Percentiles rank a stretch among this genome's conserved stretches.
Conservation (phyloP, 2,329 filamentous ascomycete species). For the Sphaerulina populicola region DNA sequence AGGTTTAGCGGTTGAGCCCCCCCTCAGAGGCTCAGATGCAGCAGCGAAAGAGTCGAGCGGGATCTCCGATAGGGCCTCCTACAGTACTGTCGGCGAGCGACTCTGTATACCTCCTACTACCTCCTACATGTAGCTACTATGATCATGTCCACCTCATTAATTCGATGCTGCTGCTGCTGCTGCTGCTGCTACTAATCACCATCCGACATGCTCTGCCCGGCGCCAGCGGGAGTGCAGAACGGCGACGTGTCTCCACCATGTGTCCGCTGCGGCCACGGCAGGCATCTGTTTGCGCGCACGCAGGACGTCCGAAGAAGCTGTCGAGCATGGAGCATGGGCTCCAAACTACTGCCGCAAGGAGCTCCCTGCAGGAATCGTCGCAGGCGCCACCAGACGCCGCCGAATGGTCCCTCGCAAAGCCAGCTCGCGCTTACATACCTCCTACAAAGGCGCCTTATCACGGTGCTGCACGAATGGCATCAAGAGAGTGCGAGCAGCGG, state of each 20-base stretch:
- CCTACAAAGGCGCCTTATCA: conserved; percentile 6
- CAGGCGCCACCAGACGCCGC: conserved; percentile 24
- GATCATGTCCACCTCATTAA: not conserved
- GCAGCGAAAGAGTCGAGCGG: conserved; percentile 10
- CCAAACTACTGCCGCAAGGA: conserved; percentile 15
- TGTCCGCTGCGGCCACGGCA: conserved; percentile 4
- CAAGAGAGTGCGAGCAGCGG: not conserved
- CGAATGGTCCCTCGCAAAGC: conserved; percentile 1
- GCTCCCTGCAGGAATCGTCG: conserved; percentile 27
- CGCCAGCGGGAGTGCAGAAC: not conserved
- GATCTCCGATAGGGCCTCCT: conserved; percentile 10
- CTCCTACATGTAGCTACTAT: too few relatives aligned
- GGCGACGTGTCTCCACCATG: not conserved
- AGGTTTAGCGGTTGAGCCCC: conserved; percentile 17
- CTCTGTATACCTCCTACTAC: too few relatives aligned
- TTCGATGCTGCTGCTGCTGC: too few relatives aligned
- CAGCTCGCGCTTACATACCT: conserved; percentile 5
- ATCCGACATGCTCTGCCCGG: not conserved
- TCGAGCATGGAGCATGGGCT: conserved; percentile 6
- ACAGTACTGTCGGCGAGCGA: too few relatives aligned
- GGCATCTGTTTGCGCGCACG: conserved; percentile 12
- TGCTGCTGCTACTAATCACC: not conserved
- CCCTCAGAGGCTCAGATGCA: too few relatives aligned
- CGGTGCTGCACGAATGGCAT: not conserved
- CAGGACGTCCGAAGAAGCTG: conserved; percentile 20